Evolutionary conservation across 163 green algal genomes (phyloP).

Genomic region (Coccomyxa subellipsoidea): DNA sequence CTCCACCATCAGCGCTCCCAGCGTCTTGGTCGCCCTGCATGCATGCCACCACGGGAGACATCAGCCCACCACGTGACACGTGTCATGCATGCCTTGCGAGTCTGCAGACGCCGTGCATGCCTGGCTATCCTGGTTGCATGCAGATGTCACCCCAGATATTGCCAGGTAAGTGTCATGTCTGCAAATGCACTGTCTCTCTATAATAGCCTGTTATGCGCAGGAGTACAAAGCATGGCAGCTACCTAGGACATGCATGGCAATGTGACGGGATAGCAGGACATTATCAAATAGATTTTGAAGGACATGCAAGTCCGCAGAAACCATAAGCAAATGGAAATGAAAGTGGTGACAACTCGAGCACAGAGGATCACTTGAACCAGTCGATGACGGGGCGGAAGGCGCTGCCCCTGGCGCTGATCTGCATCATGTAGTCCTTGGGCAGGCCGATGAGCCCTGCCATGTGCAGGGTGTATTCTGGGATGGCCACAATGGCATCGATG

Average conservation of each 20-base stretch:
- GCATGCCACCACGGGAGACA: neutral
- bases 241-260: too few species aligned
- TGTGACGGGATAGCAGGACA: too few species aligned
- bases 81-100: neutral
- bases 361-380: constrained; percentile 23
- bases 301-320: too few species aligned
- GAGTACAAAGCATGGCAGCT: neutral
- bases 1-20: constrained; percentile 2
- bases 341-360: too few species aligned
- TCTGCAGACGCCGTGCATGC: neutral
- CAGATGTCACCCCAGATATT: too few species aligned
- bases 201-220: neutral
- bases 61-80: neutral
- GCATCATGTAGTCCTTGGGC: constrained; percentile 21
- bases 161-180: too few species aligned
- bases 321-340: too few species aligned
- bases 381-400: constrained; percentile 8
- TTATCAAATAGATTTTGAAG: too few species aligned
- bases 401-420: constrained; percentile 1
- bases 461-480: constrained; percentile 15
- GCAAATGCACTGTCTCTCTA: neutral
- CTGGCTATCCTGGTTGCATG: neutral
- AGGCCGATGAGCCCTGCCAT: constrained; percentile 11
- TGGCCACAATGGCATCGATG: constrained; percentile 16
- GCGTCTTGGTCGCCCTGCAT: constrained; percentile 1